These are phyloP conservation scores for Cutaneotrichosporon dermatis DNA, from an alignment of 1,284 basidiomycete genomes.

Conservation along the genomic window DNA sequence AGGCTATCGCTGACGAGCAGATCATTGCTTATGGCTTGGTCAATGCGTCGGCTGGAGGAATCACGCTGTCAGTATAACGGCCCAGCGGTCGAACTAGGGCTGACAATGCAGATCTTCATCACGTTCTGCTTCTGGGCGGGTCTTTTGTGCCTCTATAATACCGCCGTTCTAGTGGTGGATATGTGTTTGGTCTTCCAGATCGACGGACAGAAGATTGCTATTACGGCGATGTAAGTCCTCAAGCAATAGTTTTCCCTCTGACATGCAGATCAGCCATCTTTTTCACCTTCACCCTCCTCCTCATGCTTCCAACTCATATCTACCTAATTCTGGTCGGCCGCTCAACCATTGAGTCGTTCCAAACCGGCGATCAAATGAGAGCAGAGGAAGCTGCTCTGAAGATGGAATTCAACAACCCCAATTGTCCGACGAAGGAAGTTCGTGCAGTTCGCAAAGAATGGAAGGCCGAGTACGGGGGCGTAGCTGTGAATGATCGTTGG, in stretches of 20 bases:
- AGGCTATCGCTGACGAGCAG: constrained; percentile 10
- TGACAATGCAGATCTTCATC: constrained; percentile 39
- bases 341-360: constrained; percentile 44
- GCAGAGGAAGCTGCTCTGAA: constrained; percentile 34
- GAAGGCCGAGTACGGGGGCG: constrained; percentile 44
- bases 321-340: constrained; percentile 33
- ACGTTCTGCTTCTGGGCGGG: constrained; percentile 44
- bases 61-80: constrained; percentile 34
- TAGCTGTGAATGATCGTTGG: constrained; percentile 42
- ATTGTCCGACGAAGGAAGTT: constrained; percentile 11
- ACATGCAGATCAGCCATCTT: constrained; percentile 37
- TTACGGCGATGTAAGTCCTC: constrained; percentile 38
- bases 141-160: constrained; percentile 36
- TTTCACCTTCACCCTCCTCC: constrained; percentile 33
- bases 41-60: constrained; percentile 48
- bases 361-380: constrained; percentile 34
- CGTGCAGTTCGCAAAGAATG: constrained; percentile 21
- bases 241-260: background rate
- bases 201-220: constrained; percentile 43
- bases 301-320: constrained; percentile 39
- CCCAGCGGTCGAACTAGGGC: too few species aligned
- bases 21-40: constrained; percentile 47
- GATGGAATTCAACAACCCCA: constrained; percentile 20
- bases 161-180: constrained; percentile 31
- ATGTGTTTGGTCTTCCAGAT: constrained; percentile 9